phyloP scores from a whole-genome alignment of 768 basidiomycete species.

The Termitomyces sp. region DNA sequence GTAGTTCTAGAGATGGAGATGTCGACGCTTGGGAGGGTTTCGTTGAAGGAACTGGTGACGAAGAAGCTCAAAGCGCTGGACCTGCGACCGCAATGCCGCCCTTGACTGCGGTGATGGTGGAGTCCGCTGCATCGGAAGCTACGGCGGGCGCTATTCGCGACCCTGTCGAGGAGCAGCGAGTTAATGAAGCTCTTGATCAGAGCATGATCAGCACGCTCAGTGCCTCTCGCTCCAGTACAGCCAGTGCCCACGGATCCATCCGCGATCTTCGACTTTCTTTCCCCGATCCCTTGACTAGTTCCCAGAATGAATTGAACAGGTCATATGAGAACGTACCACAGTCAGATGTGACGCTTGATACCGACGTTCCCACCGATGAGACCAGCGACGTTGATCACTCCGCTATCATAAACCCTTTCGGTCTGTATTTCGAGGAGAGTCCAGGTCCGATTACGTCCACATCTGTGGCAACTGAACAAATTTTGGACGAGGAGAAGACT shows the following conservation, averaged over 20 bases:
- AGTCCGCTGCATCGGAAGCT: conserved; percentile 26
- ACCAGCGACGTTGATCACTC: conserved; percentile 19
- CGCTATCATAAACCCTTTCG: conserved; percentile 12
- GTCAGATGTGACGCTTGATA: conserved; percentile 30
- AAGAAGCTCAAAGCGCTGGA: conserved; percentile 28
- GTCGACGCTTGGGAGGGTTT: conserved; percentile 80
- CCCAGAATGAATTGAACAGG: conserved; percentile 57
- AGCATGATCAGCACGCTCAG: conserved; percentile 80
- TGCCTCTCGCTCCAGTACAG: conserved; percentile 63
- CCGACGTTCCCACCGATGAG: conserved; percentile 24
- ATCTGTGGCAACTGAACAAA: conserved; percentile 35
- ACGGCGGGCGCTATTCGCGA: conserved; percentile 34
- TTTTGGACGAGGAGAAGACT: conserved; percentile 26
- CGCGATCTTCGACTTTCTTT: conserved; percentile 80
- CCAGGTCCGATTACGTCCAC: conserved; percentile 31
- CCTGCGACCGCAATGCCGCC: conserved; percentile 31
- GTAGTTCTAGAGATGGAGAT: conserved; percentile 67
- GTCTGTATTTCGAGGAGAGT: conserved; percentile 28
- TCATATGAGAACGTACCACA: conserved; percentile 55
- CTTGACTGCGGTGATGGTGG: conserved; percentile 30
- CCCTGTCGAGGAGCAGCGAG: conserved; percentile 61
- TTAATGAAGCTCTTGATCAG: conserved; percentile 77
- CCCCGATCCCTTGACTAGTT: conserved; percentile 79
- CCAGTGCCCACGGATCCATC: conserved; percentile 57
- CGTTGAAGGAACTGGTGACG: conserved; percentile 61